Percentiles rank a stretch among this genome's conserved stretches.
Evolutionary conservation across 2,329 filamentous ascomycete species (phyloP).

Genomic region (Ophiostoma angusticollis): DNA sequence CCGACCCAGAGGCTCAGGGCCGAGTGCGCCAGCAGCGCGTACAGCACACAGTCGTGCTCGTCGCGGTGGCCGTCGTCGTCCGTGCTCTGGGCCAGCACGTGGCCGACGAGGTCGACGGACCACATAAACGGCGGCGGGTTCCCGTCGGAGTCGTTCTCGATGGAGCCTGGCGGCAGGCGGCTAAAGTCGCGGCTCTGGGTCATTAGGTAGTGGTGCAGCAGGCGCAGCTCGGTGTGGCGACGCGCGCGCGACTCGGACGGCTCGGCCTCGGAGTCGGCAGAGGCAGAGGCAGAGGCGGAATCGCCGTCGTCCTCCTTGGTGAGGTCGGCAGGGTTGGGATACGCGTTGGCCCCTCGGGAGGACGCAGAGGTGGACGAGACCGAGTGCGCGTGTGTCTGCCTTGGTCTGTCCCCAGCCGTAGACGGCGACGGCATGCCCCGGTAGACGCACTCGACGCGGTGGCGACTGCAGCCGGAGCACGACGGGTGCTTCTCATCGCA

Average conservation of each 20-base stretch:
- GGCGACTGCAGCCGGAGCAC: slow-evolving; percentile 17
- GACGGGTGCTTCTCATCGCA: slow-evolving; percentile 16
- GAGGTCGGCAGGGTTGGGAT: too few species aligned
- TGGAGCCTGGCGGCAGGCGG: slow-evolving; percentile 1
- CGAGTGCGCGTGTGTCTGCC: slow-evolving; percentile 13
- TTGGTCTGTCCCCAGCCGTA: background rate
- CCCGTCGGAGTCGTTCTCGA: background rate
- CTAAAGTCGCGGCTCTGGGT: slow-evolving; percentile 19
- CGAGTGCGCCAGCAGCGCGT: slow-evolving; percentile 24
- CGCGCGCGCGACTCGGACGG: slow-evolving; percentile 24
- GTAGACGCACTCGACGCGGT: slow-evolving; percentile 17
- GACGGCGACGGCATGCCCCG: background rate
- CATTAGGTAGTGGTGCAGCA: slow-evolving; percentile 24
- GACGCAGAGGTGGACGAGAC: too few species aligned
- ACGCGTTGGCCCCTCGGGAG: too few species aligned
- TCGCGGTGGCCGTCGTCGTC: too few species aligned
- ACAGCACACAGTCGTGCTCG: slow-evolving; percentile 22
- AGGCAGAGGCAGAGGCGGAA: too few species aligned
- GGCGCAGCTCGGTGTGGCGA: slow-evolving; percentile 25
- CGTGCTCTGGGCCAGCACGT: too few species aligned
- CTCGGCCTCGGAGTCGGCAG: too few species aligned
- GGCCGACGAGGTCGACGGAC: slow-evolving; percentile 19
- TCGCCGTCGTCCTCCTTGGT: too few species aligned
- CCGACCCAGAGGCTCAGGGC: slow-evolving; percentile 25
- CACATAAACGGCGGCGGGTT: slow-evolving; percentile 16